Conservation (phyloP, 2,329 filamentous ascomycete genomes). For the Diaporthe capsici region DNA sequence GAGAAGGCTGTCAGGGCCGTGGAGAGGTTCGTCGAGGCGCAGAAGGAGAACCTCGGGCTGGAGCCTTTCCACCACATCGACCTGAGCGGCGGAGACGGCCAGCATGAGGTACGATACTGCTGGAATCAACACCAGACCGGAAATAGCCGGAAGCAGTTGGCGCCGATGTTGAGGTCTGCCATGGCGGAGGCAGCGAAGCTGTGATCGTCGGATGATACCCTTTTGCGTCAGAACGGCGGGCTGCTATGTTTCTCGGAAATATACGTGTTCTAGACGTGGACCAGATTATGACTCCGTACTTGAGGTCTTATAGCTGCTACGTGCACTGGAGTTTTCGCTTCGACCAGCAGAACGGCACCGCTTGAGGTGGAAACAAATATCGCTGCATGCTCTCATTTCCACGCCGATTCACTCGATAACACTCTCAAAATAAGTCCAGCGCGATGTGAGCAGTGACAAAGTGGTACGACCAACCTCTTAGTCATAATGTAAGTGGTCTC, state of each 20-base stretch:
- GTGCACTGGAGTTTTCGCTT: background rate
- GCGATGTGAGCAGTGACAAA: background rate
- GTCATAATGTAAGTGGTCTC: background rate
- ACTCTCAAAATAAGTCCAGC: background rate
- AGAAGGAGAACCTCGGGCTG: constrained; percentile 67
- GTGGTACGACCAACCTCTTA: background rate
- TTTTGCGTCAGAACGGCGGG: background rate
- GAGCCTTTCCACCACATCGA: constrained; percentile 65
- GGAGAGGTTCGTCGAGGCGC: constrained; percentile 65
- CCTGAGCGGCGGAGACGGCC: constrained; percentile 56
- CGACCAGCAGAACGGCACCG: background rate
- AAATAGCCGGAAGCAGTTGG: constrained; percentile 78
- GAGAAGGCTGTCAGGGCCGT: constrained; percentile 64
- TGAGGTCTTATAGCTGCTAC: background rate
- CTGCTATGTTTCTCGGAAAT: background rate
- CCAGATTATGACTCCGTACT: background rate
- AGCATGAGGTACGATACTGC: constrained; percentile 65
- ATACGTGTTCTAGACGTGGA: background rate
- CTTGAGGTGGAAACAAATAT: background rate
- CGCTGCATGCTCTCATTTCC: background rate
- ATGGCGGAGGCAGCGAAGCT: constrained; percentile 54
- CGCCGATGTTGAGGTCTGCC: constrained; percentile 73
- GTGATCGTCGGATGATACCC: constrained; percentile 35
- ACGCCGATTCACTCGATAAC: background rate
- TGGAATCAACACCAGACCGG: constrained; percentile 77